Percentiles rank a stretch among this genome's conserved stretches.
phyloP scores from a whole-genome alignment of 805 yeast species.

The Myxozyma neglecta region DNA sequence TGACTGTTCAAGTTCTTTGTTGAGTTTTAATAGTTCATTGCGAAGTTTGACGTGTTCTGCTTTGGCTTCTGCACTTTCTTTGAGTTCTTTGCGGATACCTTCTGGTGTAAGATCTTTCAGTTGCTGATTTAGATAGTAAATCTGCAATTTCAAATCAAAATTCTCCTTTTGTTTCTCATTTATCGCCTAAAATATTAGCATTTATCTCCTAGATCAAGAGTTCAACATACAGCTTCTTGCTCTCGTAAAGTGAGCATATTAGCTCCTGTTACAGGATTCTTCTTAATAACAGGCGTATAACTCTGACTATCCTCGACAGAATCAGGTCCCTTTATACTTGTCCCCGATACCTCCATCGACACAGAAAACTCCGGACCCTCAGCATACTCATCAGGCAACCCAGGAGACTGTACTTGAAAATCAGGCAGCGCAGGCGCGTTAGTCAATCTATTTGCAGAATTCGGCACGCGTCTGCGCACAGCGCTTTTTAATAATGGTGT shows the following conservation, averaged over 20 bases:
- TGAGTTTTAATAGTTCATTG: slow-evolving; percentile 12
- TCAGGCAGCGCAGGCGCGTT: slow-evolving; percentile 8
- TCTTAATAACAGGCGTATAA: slow-evolving; percentile 19
- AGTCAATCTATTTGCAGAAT: background rate
- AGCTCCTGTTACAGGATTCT: slow-evolving; percentile 10
- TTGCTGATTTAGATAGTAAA: slow-evolving; percentile 23
- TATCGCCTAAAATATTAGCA: slow-evolving; percentile 12
- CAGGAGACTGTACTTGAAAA: slow-evolving; percentile 14
- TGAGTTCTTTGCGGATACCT: slow-evolving; percentile 8
- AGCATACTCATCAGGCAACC: slow-evolving; percentile 13
- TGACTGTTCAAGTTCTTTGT: slow-evolving; percentile 21
- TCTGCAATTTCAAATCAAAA: slow-evolving; percentile 29
- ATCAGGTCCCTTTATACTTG: slow-evolving; percentile 9
- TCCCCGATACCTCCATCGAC: slow-evolving; percentile 29
- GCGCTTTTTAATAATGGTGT: slow-evolving; percentile 29
- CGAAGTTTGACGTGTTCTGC: slow-evolving; percentile 23
- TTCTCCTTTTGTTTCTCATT: slow-evolving; percentile 34
- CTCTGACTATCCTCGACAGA: slow-evolving; percentile 1
- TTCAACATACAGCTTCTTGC: slow-evolving; percentile 28
- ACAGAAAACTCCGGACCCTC: slow-evolving; percentile 5
- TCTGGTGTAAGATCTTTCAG: slow-evolving; percentile 29
- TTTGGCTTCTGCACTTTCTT: slow-evolving; percentile 28
- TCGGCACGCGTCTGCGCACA: slow-evolving; percentile 1
- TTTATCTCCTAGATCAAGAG: background rate
- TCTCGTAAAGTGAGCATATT: slow-evolving; percentile 30